Evolutionary conservation across 2,329 filamentous ascomycete genomes (phyloP), one percentile per base, ranked within the genome.

Genomic region (Aphanoascus verrucosus): DNA sequence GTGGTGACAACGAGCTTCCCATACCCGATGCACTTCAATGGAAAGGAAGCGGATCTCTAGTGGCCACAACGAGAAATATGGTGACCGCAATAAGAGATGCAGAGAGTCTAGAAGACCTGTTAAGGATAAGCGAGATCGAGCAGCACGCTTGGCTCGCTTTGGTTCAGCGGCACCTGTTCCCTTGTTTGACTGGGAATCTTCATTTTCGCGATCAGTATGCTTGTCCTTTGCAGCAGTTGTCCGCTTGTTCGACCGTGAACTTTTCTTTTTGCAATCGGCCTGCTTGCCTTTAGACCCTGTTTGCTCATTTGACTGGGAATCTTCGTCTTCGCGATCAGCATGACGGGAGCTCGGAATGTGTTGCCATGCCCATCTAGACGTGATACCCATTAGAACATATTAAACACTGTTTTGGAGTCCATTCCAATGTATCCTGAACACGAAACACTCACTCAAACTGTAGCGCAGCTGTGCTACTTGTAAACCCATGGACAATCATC

Each of bases 401-500:
- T 2, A 3, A 31, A 49, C 14, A 17, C 17, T 35, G 23, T 28
- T 28, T 28, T 28, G 23, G 23, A 7, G 23, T 28, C 3, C 23
- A 28, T 4, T 28, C 23, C 23, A 28, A 28, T 3, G 7, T 28
- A 28, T 28, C 23, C 8, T 19, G 31, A 43, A 60, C 15, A 28
- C 49, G 23, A 31, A 19, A 19, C 52, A 74, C 82, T 65, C 76
- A 93, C 85, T 97, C 91, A 65, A 98, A 97, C 64, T 97, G 91
- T 58, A 98, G 72, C 0, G 93, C 93, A 0, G 87, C 88, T 35
- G 91, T 81, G 63, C 84, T 84, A 60, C 86, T 91, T 0, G 87
- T 88, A 59, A 98, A 98, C 0, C 91, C 91, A 5, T 86, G 86
- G 1, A 97, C 85, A 5, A 96, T 75, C 40, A 82, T 83, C 1